Evolutionary conservation across 192 early-diverging fungal genomes (phyloP).

Genomic region (Cladochytrium replicatum): DNA sequence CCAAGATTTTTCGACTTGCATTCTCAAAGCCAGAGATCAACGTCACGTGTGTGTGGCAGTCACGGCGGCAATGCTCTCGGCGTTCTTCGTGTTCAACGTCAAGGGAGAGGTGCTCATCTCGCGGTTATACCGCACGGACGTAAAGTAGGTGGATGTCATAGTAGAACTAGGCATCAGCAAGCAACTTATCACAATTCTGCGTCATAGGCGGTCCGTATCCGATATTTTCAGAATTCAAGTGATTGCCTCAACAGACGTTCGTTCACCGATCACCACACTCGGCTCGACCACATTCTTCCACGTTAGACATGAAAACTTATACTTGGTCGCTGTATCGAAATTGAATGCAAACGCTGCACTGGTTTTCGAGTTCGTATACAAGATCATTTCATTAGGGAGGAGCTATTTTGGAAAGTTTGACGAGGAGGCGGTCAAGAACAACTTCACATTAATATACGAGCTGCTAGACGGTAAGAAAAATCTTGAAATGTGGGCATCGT

Average conservation of each 20-base stretch:
- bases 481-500: no score
- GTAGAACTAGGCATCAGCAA: background rate
- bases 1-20: no score
- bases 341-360: constrained; percentile 93
- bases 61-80: constrained; percentile 70
- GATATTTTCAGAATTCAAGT: constrained; percentile 97
- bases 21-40: no score
- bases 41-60: no score
- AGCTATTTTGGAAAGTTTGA: constrained; percentile 83
- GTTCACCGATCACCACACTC: constrained; percentile 77
- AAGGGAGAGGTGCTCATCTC: constrained; percentile 98
- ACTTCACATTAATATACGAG: constrained; percentile 47
- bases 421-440: constrained; percentile 52
- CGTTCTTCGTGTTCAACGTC: constrained; percentile 94
- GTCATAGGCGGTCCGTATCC: constrained; percentile 72
- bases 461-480: constrained; percentile 39
- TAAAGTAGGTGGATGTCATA: constrained; percentile 55
- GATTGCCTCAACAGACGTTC: constrained; percentile 77
- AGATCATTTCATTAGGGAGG: constrained; percentile 63
- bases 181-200: background rate
- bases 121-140: constrained; percentile 85
- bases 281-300: constrained; percentile 93
- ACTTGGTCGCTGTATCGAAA: constrained; percentile 83
- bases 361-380: constrained; percentile 90
- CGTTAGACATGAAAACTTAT: constrained; percentile 93